Base-by-base conservation (phyloP, 768 basidiomycete species). In the Mycena vulgaris region DNA sequence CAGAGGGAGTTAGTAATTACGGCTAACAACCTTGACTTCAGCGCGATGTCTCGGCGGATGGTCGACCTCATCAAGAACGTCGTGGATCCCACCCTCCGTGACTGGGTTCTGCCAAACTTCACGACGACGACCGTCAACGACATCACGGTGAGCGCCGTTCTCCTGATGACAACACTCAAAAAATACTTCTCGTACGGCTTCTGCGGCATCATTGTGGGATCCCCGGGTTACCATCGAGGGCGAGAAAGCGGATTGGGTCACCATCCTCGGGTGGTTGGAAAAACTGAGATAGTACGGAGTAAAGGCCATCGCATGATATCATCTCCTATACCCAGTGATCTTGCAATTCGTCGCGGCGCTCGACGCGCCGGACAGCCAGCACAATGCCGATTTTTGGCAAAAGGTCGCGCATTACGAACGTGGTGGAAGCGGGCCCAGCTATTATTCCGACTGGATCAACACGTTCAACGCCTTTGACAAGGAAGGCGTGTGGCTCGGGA, bases 171-270 rank as follows among this genome's bases (percentile, higher is more conserved):
- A 14, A 37, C 35, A 14, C 35, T 37, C 8, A 37, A 37, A 14
- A 14, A 37, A 14, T 37, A 37, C 35, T 37, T 37, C 35, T 37
- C 35, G 35, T 37, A 37, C 35, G 35, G 35, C 8, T 37, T 37
- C 35, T 37, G 8, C 35, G 35, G 7, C 47, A 48, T 23, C 47
- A 23, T 8, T 51, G 48, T 13, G 56, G 56, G 25, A 58, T 39
- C 27, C 55, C 23, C 55, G 25, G 37, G 56, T 58, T 7, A 58
- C 56, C 13, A 37, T 58, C 35, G 39, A 58, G 23, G 56, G 56
- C 25, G 56, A 58, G 23, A 37, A 19, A 11, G 9, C 6, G n/a
- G 56, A 58, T 25, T 58, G 56, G 56, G 39, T 39, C 13, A n/a
- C n/a, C 14, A 37, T 58, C 37, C 39, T 58, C 21, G 39, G 9